Evolutionary conservation across 2,329 filamentous ascomycete species (phyloP).

Genomic region (Penicillium aurantiogriseum): DNA sequence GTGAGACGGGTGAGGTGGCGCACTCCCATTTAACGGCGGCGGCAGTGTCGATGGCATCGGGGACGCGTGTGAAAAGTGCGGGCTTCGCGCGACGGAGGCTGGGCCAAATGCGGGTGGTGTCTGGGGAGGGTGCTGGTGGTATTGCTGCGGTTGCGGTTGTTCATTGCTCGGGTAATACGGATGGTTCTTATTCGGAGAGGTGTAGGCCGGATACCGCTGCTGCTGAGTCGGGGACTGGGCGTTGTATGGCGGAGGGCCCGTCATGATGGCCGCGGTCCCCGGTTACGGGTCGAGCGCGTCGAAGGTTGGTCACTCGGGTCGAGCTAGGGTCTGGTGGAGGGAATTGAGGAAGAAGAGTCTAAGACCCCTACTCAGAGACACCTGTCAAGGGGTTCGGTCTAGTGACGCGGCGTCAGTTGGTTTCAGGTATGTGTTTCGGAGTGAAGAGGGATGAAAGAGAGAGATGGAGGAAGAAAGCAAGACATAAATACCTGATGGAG

Average conservation of each 20-base stretch:
- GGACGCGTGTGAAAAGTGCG: conserved; percentile 42
- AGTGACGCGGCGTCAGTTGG: conserved; percentile 26
- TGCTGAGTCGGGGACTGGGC: conserved; percentile 48
- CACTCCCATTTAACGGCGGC: conserved; percentile 39
- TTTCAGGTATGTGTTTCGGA: conserved; percentile 6
- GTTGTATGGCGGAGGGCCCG: conserved; percentile 46
- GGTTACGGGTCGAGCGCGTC: conserved; percentile 31
- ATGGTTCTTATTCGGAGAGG: conserved; percentile 43
- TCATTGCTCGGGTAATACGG: conserved; percentile 46
- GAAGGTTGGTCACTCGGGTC: conserved; percentile 10
- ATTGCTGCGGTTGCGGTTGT: conserved; percentile 29
- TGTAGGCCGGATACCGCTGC: conserved; percentile 43
- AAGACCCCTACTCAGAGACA: conserved; percentile 16
- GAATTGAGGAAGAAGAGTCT: conserved; percentile 20
- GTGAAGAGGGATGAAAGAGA: conserved; percentile 8
- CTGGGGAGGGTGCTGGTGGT: conserved; percentile 43
- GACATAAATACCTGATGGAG: conserved; percentile 20
- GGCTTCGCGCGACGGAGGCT: conserved; percentile 39
- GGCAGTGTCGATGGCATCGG: conserved; percentile 42
- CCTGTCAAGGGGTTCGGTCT: conserved; percentile 20
- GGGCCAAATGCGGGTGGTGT: conserved; percentile 44
- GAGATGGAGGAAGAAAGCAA: conserved; percentile 4
- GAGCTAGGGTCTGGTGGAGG: background rate
- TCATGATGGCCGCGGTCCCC: conserved; percentile 40
- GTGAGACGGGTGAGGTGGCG: conserved; percentile 30